phyloP scores from a whole-genome alignment of 169 alveolate genomes.

The Babesia sp. region DNA sequence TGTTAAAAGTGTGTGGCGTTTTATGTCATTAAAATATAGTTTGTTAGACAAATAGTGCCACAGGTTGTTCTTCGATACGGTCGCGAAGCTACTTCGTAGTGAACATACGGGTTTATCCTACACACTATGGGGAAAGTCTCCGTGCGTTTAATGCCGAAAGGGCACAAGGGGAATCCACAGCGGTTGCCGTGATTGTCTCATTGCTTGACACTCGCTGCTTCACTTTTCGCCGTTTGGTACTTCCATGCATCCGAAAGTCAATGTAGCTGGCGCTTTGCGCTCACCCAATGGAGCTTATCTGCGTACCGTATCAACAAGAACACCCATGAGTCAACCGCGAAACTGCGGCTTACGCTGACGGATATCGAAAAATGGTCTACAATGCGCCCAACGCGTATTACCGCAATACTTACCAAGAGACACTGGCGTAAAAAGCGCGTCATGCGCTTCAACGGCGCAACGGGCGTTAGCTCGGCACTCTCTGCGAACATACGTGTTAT shows the following conservation, averaged over 20 bases:
- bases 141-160: slow-evolving; percentile 48
- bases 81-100: slow-evolving; percentile 59
- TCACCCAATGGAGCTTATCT: slow-evolving; percentile 60
- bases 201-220: slow-evolving; percentile 17
- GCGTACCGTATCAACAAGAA: slow-evolving; percentile 42
- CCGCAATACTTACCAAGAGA: background rate
- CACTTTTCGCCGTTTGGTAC: slow-evolving; percentile 23
- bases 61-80: slow-evolving; percentile 27
- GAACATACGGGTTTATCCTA: slow-evolving; percentile 44
- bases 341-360: background rate
- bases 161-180: slow-evolving; percentile 57
- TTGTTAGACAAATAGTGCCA: no score
- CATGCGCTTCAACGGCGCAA: background rate
- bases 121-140: slow-evolving; percentile 59
- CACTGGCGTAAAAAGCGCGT: background rate
- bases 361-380: background rate
- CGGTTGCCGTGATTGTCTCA: slow-evolving; percentile 16
- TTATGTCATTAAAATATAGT: no score
- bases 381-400: background rate
- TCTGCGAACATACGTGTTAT: slow-evolving; percentile 38
- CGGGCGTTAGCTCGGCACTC: slow-evolving; percentile 65
- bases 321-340: slow-evolving; percentile 1
- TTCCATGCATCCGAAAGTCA: slow-evolving; percentile 28
- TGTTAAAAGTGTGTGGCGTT: no score
- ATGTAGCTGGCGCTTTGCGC: slow-evolving; percentile 53